A percentile compares a stretch with the other conserved stretches of the same genome.
Conservation (phyloP, 192 early-diverging fungal genomes). For the Spinellus fusiger region DNA sequence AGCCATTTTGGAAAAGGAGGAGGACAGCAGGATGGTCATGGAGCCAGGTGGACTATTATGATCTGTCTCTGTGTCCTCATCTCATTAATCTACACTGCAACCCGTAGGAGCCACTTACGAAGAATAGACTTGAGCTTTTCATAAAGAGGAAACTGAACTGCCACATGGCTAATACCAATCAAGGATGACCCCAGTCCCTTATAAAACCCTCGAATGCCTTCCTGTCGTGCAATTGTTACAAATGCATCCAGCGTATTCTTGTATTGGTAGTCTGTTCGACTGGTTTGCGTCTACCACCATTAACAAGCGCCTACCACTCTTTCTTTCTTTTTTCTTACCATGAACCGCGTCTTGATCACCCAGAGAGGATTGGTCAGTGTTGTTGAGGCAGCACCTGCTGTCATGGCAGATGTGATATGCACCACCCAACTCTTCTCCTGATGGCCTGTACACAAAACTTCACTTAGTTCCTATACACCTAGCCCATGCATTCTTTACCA, state of each 20-base stretch:
- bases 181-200: constrained; percentile 89
- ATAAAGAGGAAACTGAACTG: constrained; percentile 94
- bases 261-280: constrained; percentile 72
- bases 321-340: constrained; percentile 43
- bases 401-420: constrained; percentile 82
- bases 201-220: constrained; percentile 83
- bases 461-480: constrained; percentile 46
- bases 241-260: constrained; percentile 79
- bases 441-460: constrained; percentile 54
- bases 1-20: constrained; percentile 81
- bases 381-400: constrained; percentile 73
- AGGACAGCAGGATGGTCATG: constrained; percentile 68
- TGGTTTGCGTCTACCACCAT: constrained; percentile 61
- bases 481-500: background rate
- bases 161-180: constrained; percentile 89
- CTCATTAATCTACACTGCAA: background rate
- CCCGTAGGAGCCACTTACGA: constrained; percentile 27
- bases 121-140: constrained; percentile 75
- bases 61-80: constrained; percentile 2
- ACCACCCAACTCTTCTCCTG: constrained; percentile 47
- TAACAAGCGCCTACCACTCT: background rate
- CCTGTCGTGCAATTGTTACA: constrained; percentile 60
- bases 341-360: constrained; percentile 88
- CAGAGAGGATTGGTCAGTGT: constrained; percentile 83
- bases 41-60: constrained; percentile 8